A percentile compares a stretch with the other conserved stretches of the same genome.
These are phyloP conservation scores for Asterophora lycoperdoides DNA, from an alignment of 768 basidiomycete species.

Conservation along the genomic window DNA sequence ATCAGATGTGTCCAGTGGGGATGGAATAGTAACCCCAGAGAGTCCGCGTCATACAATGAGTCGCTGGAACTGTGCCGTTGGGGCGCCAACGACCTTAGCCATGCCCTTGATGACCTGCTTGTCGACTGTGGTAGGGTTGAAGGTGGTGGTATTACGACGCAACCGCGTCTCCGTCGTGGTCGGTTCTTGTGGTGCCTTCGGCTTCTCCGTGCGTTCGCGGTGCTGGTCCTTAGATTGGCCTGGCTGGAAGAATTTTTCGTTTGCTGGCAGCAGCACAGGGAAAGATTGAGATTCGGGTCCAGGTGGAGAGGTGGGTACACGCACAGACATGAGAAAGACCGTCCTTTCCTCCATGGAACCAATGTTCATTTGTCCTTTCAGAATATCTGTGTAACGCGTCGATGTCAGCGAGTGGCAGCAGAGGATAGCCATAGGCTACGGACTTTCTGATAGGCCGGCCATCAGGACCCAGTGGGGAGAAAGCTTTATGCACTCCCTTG, in stretches of 20 bases:
- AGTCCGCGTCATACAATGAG: conserved; percentile 11
- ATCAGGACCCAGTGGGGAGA: conserved; percentile 53
- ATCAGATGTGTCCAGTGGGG: background rate
- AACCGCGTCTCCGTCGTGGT: conserved; percentile 34
- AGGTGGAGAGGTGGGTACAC: conserved; percentile 8
- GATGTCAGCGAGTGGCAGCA: conserved; percentile 3
- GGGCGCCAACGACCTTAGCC: conserved; percentile 42
- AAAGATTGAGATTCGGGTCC: background rate
- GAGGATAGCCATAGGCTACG: conserved; percentile 17
- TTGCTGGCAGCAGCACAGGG: conserved; percentile 5
- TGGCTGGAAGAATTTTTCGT: conserved; percentile 13
- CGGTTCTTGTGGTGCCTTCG: conserved; percentile 18
- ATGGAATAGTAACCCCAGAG: too few relatives aligned
- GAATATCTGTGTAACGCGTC: conserved; percentile 44
- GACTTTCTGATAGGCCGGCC: conserved; percentile 63
- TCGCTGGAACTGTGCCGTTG: conserved; percentile 24
- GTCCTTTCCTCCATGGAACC: conserved; percentile 57
- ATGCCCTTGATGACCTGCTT: conserved; percentile 51
- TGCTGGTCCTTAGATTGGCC: conserved; percentile 20
- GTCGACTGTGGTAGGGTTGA: conserved; percentile 37
- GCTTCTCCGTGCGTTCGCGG: conserved; percentile 33
- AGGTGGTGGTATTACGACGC: conserved; percentile 36
- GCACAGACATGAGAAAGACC: conserved; percentile 54
- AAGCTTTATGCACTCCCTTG: conserved; percentile 41
- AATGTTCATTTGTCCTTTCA: conserved; percentile 52